A percentile compares a stretch with the other conserved stretches of the same genome.
Conservation (phyloP, 2,329 filamentous ascomycete species). For the Aspergillus uvarum region DNA sequence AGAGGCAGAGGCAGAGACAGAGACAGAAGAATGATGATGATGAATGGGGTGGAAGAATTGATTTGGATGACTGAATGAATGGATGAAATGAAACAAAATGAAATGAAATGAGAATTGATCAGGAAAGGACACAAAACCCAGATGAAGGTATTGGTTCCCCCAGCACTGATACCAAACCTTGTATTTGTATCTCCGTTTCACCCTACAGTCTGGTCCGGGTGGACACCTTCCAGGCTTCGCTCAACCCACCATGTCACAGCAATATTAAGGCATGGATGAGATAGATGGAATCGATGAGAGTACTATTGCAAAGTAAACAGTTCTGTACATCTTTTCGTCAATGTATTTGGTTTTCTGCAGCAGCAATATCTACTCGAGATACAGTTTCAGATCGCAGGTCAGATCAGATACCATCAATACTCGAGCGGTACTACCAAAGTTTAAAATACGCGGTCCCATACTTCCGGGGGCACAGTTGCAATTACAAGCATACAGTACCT, state of each 20-base stretch:
- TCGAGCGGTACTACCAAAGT: background rate
- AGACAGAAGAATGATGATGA: constrained; percentile 1
- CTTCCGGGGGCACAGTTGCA: too few relatives aligned
- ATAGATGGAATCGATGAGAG: background rate
- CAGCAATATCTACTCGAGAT: background rate
- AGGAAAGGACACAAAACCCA: constrained; percentile 13
- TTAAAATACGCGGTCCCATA: background rate
- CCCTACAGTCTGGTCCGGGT: constrained; percentile 18
- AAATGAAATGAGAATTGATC: constrained; percentile 4
- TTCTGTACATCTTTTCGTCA: background rate
- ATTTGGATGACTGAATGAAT: constrained; percentile 1
- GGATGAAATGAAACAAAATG: constrained; percentile 13
- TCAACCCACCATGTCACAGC: constrained; percentile 14
- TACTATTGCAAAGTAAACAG: too few relatives aligned
- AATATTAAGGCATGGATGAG: constrained; percentile 3
- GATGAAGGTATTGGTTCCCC: constrained; percentile 7
- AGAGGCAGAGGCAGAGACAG: constrained; percentile 1
- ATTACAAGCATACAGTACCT: too few relatives aligned
- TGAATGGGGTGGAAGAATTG: background rate
- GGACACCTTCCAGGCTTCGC: constrained; percentile 9
- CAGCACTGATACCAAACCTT: constrained; percentile 22
- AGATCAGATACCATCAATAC: background rate
- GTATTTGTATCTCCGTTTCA: constrained; percentile 22
- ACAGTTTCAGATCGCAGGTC: background rate
- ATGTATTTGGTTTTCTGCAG: background rate